Base-by-base conservation (phyloP, 2,329 filamentous ascomycete species). In the Exophiala viscosa region DNA sequence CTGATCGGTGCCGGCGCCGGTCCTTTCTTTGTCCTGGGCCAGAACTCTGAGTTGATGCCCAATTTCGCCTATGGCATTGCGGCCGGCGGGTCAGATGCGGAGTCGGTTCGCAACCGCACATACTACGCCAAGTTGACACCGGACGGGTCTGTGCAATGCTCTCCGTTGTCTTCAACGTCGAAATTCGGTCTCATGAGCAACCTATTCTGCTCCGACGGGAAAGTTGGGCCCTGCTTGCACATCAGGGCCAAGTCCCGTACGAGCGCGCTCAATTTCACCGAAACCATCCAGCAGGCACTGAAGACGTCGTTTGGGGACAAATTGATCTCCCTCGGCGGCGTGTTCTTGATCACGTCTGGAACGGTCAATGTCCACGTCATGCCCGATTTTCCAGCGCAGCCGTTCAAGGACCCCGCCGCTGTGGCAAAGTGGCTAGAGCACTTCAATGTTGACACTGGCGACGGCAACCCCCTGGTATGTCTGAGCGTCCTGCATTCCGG, bases 141-240 rank as follows among this genome's bases (percentile, higher is more conserved):
- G 23, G 20, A 20, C n/a, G 31, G 31, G n/a, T 32, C 39, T 48
- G 54, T 3, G 64, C 65, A n/a, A 53, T 64, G 11, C 56, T 55
- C 8, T 60, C 61, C 10, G 17, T 62, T 50, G 15, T 40, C 34
- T 9, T 4, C 32, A 0, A 67, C 58, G 1, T 60, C 65, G 1
- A 69, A 70, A 28, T 75, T 68, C 50, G 72, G 62, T 0, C 58
- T 76, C 5, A 76, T 76, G 73, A 65, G 65, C 32, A 76, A 76
- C 48, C 58, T 76, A 0, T 73, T 68, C 40, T 71, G 72, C 0
- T 73, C 64, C 0, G 50, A 58, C 2, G 73, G 72, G 0, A 31
- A 59, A 1, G 18, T 64, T 0, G 72, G 73, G 0, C 62, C 65
- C 0, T 66, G 72, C 0, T 47, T 76, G 1, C 70, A 70, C 32